phyloP scores from a whole-genome alignment of 768 basidiomycete genomes.

The Agrocybe pediades region DNA sequence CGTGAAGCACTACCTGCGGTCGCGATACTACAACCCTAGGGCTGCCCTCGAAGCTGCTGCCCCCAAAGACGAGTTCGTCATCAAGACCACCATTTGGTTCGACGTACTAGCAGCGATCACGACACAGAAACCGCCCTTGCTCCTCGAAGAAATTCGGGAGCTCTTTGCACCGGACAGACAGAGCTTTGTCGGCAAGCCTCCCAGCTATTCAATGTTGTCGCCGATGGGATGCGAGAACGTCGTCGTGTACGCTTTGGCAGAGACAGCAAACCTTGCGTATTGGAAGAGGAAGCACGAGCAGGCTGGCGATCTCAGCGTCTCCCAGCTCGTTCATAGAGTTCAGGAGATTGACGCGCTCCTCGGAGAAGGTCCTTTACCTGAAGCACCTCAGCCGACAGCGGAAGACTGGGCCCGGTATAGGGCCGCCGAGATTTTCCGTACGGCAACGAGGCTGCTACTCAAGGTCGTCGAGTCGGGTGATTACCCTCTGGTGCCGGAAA shows the following conservation, averaged over 20 bases:
- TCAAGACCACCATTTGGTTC: constrained; percentile 87
- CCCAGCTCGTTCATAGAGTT: constrained; percentile 58
- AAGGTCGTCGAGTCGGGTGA: constrained; percentile 78
- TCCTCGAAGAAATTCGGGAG: constrained; percentile 54
- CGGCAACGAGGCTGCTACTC: constrained; percentile 74
- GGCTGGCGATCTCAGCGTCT: constrained; percentile 55
- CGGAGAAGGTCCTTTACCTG: constrained; percentile 21
- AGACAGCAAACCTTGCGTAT: constrained; percentile 61
- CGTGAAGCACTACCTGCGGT: constrained; percentile 49
- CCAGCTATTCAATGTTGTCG: constrained; percentile 70
- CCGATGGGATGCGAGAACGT: constrained; percentile 86
- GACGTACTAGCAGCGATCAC: constrained; percentile 81
- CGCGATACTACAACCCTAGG: constrained; percentile 37
- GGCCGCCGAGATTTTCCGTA: constrained; percentile 68
- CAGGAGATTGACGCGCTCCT: constrained; percentile 49
- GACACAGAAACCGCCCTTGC: constrained; percentile 57
- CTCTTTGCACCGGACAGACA: constrained; percentile 51
- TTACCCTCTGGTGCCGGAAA: constrained; percentile 65
- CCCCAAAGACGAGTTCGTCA: constrained; percentile 66
- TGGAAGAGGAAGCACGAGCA: constrained; percentile 58
- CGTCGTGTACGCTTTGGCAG: constrained; percentile 78
- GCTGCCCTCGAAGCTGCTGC: constrained; percentile 42
- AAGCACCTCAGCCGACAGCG: constrained; percentile 19
- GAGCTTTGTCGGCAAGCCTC: constrained; percentile 39
- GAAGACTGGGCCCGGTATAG: constrained; percentile 41